phyloP scores from a whole-genome alignment of 2,329 filamentous ascomycete species.

The Pestalotiopsis sp. region DNA sequence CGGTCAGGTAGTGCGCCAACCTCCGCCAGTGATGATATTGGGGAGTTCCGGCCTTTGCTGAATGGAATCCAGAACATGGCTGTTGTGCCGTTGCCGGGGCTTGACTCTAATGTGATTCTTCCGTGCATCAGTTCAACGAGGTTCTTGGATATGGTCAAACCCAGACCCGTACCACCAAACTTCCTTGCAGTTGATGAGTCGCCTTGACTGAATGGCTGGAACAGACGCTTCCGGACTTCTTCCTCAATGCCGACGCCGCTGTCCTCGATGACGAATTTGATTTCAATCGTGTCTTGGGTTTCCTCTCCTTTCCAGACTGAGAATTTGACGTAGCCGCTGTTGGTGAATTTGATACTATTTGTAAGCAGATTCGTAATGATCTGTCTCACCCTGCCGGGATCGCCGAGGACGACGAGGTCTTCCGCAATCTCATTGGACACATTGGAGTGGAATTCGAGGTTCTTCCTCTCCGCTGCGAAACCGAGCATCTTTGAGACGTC shows the following conservation, averaged over 20 bases:
- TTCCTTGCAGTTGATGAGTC: slow-evolving; percentile 77
- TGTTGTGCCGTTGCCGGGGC: slow-evolving; percentile 69
- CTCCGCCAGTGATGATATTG: slow-evolving; percentile 56
- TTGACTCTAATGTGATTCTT: slow-evolving; percentile 70
- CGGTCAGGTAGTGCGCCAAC: slow-evolving; percentile 69
- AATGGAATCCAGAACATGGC: slow-evolving; percentile 79
- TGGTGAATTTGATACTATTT: slow-evolving; percentile 77
- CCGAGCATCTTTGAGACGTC: slow-evolving; percentile 88
- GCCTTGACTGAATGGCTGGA: slow-evolving; percentile 81
- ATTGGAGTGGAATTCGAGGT: slow-evolving; percentile 70
- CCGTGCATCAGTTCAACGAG: slow-evolving; percentile 80
- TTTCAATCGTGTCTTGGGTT: slow-evolving; percentile 63
- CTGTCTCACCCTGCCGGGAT: slow-evolving; percentile 81
- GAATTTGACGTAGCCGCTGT: slow-evolving; percentile 68
- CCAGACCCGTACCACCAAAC: slow-evolving; percentile 80
- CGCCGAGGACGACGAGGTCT: slow-evolving; percentile 80
- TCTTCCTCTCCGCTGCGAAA: slow-evolving; percentile 81
- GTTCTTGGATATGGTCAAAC: slow-evolving; percentile 81
- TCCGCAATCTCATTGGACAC: slow-evolving; percentile 64
- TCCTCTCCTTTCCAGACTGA: slow-evolving; percentile 66
- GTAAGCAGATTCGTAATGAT: slow-evolving; percentile 81
- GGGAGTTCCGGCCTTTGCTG: slow-evolving; percentile 63
- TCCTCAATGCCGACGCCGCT: slow-evolving; percentile 83
- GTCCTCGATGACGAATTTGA: slow-evolving; percentile 75
- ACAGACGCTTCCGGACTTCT: slow-evolving; percentile 71